Conservation (phyloP, 176 grass and related monocot species). For the Bolboschoenus planiculmis region DNA sequence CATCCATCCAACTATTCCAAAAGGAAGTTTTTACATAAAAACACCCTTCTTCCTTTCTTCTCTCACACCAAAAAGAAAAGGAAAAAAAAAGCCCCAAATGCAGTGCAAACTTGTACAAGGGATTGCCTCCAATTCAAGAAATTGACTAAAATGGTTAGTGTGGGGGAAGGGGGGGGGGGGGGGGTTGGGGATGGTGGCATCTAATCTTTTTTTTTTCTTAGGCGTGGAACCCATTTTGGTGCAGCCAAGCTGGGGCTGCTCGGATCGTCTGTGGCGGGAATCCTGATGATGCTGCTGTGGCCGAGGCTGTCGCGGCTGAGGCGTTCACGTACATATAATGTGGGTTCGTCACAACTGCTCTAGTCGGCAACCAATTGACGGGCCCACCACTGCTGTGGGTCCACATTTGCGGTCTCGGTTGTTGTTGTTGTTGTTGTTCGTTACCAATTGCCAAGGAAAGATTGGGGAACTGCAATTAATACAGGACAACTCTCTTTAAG, state of each 20-base stretch:
- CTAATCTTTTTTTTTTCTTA: constrained; percentile 1
- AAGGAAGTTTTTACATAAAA: constrained; percentile 42
- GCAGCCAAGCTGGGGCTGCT: constrained; percentile 44
- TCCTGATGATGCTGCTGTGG: constrained; percentile 99
- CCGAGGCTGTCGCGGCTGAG: constrained; percentile 20
- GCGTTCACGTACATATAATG: constrained; percentile 22
- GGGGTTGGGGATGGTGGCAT: not conserved
- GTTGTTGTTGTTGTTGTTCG: constrained; percentile 27
- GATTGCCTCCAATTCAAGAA: constrained; percentile 24
- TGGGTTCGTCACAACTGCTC: not conserved
- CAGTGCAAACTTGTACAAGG: not conserved
- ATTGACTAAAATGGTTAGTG: constrained; percentile 14
- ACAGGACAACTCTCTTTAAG: not conserved
- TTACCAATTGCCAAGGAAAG: constrained; percentile 46
- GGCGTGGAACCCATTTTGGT: constrained; percentile 72
- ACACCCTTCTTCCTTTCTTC: constrained; percentile 33
- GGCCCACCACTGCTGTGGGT: constrained; percentile 19
- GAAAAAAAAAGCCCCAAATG: not conserved
- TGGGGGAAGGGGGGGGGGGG: too few species aligned
- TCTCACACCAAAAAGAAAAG: constrained; percentile 32
- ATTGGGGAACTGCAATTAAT: not conserved
- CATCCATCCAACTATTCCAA: constrained; percentile 24
- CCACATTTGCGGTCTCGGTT: constrained; percentile 41
- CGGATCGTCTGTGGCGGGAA: constrained; percentile 72
- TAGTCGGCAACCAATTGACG: constrained; percentile 33